Percentiles rank a stretch among this genome's conserved stretches.
phyloP scores from a whole-genome alignment of 306 rosid genomes.

The Glycine latifolia region DNA sequence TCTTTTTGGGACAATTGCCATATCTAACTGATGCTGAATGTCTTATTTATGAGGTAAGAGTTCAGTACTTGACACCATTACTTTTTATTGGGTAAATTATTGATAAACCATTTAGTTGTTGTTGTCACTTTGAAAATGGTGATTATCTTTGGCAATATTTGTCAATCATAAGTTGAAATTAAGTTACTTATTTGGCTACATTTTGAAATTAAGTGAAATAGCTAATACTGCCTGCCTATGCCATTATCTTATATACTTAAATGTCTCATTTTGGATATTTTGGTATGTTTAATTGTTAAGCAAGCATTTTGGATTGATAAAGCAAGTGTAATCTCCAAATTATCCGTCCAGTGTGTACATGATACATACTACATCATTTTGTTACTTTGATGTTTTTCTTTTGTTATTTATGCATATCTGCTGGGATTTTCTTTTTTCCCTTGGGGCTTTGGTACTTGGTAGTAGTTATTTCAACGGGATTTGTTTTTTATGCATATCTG shows the following conservation, averaged over 20 bases:
- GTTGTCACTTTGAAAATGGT: constrained; percentile 32
- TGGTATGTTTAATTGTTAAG: constrained; percentile 32
- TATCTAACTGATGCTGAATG: constrained; percentile 74
- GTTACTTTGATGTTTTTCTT: constrained; percentile 33
- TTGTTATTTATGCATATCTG: constrained; percentile 31
- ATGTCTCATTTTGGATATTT: constrained; percentile 34
- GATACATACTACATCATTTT: constrained; percentile 26
- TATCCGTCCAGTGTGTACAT: constrained; percentile 34
- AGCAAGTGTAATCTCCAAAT: constrained; percentile 25
- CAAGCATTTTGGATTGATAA: constrained; percentile 26
- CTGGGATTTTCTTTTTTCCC: neutral
- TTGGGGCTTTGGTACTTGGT: neutral
- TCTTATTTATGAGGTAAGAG: constrained; percentile 83
- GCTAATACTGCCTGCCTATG: neutral
- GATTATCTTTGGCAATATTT: constrained; percentile 27
- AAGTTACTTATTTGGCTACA: constrained; percentile 6
- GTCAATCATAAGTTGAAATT: constrained; percentile 29
- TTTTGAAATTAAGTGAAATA: constrained; percentile 38
- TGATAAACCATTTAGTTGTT: constrained; percentile 23
- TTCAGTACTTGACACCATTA: constrained; percentile 27
- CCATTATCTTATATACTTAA: constrained; percentile 24
- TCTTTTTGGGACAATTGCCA: constrained; percentile 89
- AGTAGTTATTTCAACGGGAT: constrained; percentile 9
- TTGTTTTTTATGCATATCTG: constrained; percentile 11
- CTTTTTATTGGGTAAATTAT: constrained; percentile 36